These are phyloP conservation scores for Huntiella savannae DNA, from an alignment of 2,329 filamentous ascomycete genomes.

Conservation along the genomic window DNA sequence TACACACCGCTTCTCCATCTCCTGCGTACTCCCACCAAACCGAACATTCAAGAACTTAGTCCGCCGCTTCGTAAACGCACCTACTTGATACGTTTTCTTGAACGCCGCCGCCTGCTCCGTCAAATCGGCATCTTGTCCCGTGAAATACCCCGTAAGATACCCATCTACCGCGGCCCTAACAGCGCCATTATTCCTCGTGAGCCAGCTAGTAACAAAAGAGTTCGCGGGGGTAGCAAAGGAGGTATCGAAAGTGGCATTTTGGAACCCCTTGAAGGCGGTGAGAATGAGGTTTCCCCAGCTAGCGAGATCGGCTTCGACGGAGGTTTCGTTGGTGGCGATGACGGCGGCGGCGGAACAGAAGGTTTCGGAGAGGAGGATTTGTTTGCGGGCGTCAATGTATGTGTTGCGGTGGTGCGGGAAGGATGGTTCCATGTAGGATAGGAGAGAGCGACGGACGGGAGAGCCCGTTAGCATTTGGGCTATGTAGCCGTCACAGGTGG, in stretches of 20 bases:
- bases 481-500: constrained; percentile 8
- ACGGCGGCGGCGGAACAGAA: constrained; percentile 2
- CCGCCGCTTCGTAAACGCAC: not conserved
- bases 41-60: constrained; percentile 1
- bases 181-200: not conserved
- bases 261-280: constrained; percentile 4
- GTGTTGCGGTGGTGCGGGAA: not conserved
- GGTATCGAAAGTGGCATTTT: constrained; percentile 2
- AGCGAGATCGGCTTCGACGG: constrained; percentile 5
- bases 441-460: not conserved
- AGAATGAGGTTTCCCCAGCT: constrained; percentile 7
- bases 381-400: not conserved
- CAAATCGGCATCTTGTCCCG: not conserved
- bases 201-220: constrained; percentile 4
- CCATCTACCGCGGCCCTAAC: constrained; percentile 6
- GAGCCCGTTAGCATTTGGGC: not conserved
- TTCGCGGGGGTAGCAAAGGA: constrained; percentile 4
- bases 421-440: constrained; percentile 2
- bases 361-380: not conserved
- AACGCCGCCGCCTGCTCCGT: not conserved
- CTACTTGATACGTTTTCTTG: not conserved
- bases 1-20: constrained; percentile 1
- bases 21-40: constrained; percentile 1
- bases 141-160: constrained; percentile 2
- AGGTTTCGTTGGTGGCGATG: constrained; percentile 1